Evolutionary conservation across 768 basidiomycete genomes (phyloP).

Genomic region (Chalciporus chontae): DNA sequence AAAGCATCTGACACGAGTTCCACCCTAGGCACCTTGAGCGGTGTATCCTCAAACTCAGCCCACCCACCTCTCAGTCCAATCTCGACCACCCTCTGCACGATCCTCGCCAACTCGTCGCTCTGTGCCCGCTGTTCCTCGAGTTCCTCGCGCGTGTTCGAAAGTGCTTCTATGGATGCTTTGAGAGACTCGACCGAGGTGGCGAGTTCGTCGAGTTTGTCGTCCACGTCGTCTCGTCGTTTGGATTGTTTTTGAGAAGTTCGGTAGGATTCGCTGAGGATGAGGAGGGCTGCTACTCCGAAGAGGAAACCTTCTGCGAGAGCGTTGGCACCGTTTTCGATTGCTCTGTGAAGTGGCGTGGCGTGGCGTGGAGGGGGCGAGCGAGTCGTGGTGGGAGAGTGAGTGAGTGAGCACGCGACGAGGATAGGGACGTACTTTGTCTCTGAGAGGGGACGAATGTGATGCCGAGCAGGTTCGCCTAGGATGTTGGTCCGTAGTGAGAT

Average conservation of each 20-base stretch:
- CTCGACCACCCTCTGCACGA: conserved; percentile 65
- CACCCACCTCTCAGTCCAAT: conserved; percentile 61
- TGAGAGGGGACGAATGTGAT: conserved; percentile 70
- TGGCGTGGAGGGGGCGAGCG: neutral
- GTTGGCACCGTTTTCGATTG: conserved; percentile 85
- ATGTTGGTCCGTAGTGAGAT: conserved; percentile 69
- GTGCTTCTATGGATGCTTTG: conserved; percentile 36
- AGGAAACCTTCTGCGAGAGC: conserved; percentile 82
- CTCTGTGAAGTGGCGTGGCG: conserved; percentile 41
- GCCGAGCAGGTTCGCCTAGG: conserved; percentile 67
- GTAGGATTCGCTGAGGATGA: conserved; percentile 78
- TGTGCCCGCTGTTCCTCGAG: conserved; percentile 30
- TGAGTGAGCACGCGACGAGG: neutral
- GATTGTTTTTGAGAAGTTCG: conserved; percentile 66
- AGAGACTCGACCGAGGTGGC: conserved; percentile 45
- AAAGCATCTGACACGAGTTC: conserved; percentile 25
- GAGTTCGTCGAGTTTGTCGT: conserved; percentile 66
- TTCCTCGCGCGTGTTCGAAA: conserved; percentile 46
- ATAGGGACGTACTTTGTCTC: conserved; percentile 61
- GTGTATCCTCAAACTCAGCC: conserved; percentile 62
- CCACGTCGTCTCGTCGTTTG: conserved; percentile 68
- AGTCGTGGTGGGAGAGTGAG: neutral
- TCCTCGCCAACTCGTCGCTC: conserved; percentile 62
- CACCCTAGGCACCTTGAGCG: conserved; percentile 46
- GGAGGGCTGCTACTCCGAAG: conserved; percentile 66